A percentile compares a stretch with the other conserved stretches of the same genome.
These are phyloP conservation scores for Salix suchowensis DNA, from an alignment of 345 rosid genomes.

Conservation along the genomic window DNA sequence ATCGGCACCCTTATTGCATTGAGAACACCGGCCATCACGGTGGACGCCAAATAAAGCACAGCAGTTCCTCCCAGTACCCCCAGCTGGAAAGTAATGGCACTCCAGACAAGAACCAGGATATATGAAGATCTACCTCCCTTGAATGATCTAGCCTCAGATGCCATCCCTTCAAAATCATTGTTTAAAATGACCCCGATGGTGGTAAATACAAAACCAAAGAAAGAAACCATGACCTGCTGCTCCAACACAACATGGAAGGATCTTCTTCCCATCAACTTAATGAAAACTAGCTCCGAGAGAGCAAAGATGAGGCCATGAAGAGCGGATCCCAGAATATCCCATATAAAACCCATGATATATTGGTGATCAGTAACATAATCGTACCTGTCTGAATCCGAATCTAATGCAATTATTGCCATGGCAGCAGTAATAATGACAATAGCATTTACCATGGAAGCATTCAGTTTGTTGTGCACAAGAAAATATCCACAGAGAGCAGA, in stretches of 20 bases:
- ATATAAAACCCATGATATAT: slow-evolving; percentile 62
- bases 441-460: slow-evolving; percentile 58
- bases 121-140: slow-evolving; percentile 28
- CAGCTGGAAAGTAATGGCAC: slow-evolving; percentile 62
- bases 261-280: slow-evolving; percentile 62
- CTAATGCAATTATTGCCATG: slow-evolving; percentile 64
- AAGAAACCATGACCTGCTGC: slow-evolving; percentile 79
- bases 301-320: slow-evolving; percentile 89
- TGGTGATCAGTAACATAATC: slow-evolving; percentile 41
- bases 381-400: slow-evolving; percentile 68
- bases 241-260: slow-evolving; percentile 84
- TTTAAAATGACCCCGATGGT: slow-evolving; percentile 54
- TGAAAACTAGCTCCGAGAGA: slow-evolving; percentile 66
- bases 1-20: slow-evolving; percentile 82
- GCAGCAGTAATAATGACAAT: slow-evolving; percentile 65
- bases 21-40: slow-evolving; percentile 75
- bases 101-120: slow-evolving; percentile 51
- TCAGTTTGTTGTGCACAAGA: slow-evolving; percentile 65
- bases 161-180: slow-evolving; percentile 50
- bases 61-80: slow-evolving; percentile 74
- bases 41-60: slow-evolving; percentile 66
- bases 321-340: slow-evolving; percentile 80
- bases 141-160: slow-evolving; percentile 14
- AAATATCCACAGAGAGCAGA: slow-evolving; percentile 62
- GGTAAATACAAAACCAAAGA: slow-evolving; percentile 61